Evolutionary conservation across 108 stramenopile genomes (phyloP).

Genomic region (Cylindrotheca closterium): DNA sequence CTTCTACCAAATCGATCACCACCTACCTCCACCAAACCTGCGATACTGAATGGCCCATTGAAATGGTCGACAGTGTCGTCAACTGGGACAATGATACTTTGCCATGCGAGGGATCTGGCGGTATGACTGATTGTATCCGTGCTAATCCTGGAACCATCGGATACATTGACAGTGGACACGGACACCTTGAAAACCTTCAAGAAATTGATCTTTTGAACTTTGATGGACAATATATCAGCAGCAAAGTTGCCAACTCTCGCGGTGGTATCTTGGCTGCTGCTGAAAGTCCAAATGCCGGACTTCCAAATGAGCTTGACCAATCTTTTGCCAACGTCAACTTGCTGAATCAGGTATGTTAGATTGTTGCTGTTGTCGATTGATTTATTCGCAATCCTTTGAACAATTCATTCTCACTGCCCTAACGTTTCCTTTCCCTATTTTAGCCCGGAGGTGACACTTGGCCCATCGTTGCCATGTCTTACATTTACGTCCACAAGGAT

Average conservation of each 20-base stretch:
- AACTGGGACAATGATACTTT: conserved; percentile 57
- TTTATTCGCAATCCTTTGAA: neutral
- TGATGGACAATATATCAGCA: conserved; percentile 55
- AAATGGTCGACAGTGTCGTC: conserved; percentile 38
- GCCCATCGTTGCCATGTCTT: conserved; percentile 83
- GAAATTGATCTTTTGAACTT: conserved; percentile 75
- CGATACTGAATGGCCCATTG: conserved; percentile 62
- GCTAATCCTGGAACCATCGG: conserved; percentile 71
- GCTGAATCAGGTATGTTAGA: conserved; percentile 42
- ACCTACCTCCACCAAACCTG: conserved; percentile 53
- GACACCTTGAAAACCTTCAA: conserved; percentile 52
- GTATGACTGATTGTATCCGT: conserved; percentile 64
- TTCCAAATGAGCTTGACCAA: conserved; percentile 47
- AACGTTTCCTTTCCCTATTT: neutral
- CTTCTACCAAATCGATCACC: conserved; percentile 66
- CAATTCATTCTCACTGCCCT: neutral
- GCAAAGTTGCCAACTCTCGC: conserved; percentile 42
- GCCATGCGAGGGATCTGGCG: conserved; percentile 66
- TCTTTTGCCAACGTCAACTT: conserved; percentile 58
- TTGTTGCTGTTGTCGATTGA: no score
- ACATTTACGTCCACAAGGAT: conserved; percentile 78
- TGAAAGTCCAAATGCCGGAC: conserved; percentile 14
- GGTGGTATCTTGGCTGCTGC: conserved; percentile 64
- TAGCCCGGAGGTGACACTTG: conserved; percentile 54
- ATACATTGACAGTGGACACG: conserved; percentile 86